These are phyloP conservation scores for Aureobasidium subglaciale DNA, from an alignment of 2,329 filamentous ascomycete species.

Conservation along the genomic window DNA sequence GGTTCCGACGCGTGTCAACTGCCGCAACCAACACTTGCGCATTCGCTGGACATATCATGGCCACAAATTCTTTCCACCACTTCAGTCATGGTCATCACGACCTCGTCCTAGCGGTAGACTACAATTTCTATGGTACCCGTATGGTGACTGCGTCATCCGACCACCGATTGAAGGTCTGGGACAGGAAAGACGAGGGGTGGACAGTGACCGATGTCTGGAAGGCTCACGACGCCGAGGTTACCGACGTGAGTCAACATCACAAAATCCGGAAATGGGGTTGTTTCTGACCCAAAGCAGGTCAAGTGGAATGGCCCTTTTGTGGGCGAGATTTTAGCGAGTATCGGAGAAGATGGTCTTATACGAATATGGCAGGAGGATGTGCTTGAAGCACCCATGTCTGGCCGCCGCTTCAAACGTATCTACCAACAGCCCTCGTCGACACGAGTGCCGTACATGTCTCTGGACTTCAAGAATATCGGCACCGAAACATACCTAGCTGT, in stretches of 20 bases:
- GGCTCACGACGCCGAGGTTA: constrained; percentile 82
- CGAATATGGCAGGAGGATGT: constrained; percentile 91
- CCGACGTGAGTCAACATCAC: constrained; percentile 55
- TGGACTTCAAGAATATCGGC: constrained; percentile 80
- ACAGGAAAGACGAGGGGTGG: constrained; percentile 73
- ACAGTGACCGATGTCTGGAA: constrained; percentile 78
- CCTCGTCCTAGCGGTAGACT: constrained; percentile 75
- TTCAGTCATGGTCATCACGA: constrained; percentile 71
- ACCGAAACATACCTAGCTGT: constrained; percentile 80
- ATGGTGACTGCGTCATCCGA: constrained; percentile 88
- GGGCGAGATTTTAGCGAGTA: constrained; percentile 79
- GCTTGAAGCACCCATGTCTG: constrained; percentile 63
- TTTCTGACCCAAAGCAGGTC: constrained; percentile 46
- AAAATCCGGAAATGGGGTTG: not conserved
- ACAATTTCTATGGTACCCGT: constrained; percentile 87
- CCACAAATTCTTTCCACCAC: constrained; percentile 40
- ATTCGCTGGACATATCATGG: constrained; percentile 19
- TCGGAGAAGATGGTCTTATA: constrained; percentile 83
- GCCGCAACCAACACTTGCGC: not conserved
- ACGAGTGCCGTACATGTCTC: constrained; percentile 63
- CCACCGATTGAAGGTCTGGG: constrained; percentile 88
- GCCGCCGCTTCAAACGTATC: constrained; percentile 72
- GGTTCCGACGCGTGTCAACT: not conserved
- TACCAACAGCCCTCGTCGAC: constrained; percentile 58
- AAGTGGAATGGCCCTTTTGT: constrained; percentile 91